These are phyloP conservation scores for Talinum fruticosum DNA, from an alignment of 148 eudicot genomes.

Conservation along the genomic window DNA sequence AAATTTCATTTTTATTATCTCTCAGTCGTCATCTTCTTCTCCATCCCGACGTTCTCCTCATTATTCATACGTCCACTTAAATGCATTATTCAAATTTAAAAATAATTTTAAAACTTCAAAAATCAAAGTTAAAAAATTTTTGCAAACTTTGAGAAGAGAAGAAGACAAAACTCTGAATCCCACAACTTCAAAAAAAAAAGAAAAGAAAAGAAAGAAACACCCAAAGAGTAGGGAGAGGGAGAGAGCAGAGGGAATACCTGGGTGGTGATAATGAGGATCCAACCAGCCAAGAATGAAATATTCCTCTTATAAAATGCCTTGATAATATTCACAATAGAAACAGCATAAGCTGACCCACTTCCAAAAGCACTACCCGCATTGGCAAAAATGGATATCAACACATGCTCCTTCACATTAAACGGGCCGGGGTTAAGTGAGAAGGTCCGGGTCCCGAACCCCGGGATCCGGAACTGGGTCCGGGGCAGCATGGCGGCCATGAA, in stretches of 20 bases:
- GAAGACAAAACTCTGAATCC: no score
- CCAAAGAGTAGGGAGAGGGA: no score
- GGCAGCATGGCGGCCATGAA: conserved; percentile 66
- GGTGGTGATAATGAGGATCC: conserved; percentile 88
- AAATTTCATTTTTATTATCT: no score
- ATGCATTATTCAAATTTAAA: no score
- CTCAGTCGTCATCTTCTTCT: no score
- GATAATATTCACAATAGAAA: conserved; percentile 65
- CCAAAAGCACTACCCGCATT: conserved; percentile 93
- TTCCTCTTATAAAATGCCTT: conserved; percentile 70
- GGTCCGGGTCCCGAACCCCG: conserved; percentile 48
- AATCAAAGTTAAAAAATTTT: no score
- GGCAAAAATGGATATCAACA: conserved; percentile 75
- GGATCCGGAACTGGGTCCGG: conserved; percentile 46
- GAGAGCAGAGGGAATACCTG: conserved; percentile 49
- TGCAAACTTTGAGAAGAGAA: no score
- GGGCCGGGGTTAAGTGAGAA: conserved; percentile 88
- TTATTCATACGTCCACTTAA: no score
- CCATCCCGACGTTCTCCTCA: no score
- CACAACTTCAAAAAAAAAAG: no score
- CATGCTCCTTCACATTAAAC: conserved; percentile 93
- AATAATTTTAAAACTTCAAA: no score
- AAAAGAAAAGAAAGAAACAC: no score
- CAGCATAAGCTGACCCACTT: conserved; percentile 77
- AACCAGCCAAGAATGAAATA: conserved; percentile 75